These are phyloP conservation scores for Suillus subluteus DNA, from an alignment of 768 basidiomycete species.

Conservation along the genomic window DNA sequence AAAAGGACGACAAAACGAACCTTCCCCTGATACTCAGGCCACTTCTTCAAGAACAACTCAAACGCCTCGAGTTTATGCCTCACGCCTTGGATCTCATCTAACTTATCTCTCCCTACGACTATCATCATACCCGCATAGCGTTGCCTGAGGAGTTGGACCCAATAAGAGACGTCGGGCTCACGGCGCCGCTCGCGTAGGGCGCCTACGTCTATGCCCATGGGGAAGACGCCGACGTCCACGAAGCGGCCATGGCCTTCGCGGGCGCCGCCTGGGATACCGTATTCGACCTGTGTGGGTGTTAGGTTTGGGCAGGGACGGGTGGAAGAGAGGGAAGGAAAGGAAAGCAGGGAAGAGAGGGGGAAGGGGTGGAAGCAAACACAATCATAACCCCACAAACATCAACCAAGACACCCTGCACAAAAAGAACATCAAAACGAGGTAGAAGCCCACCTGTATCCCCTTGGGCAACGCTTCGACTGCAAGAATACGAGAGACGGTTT, in stretches of 20 bases:
- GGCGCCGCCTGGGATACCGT: conserved; percentile 3
- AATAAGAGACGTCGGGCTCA: conserved; percentile 79
- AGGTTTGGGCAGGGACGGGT: neutral
- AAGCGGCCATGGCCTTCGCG: conserved; percentile 51
- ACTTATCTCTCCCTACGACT: conserved; percentile 86
- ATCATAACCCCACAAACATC: neutral
- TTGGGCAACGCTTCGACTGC: conserved; percentile 82
- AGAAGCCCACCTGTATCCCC: conserved; percentile 64
- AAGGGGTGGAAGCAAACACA: neutral
- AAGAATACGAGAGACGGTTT: conserved; percentile 82
- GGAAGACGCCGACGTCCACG: conserved; percentile 87
- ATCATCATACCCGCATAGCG: conserved; percentile 87
- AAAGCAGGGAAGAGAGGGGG: neutral
- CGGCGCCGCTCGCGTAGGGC: conserved; percentile 69
- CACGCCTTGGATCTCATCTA: conserved; percentile 88
- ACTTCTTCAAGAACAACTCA: conserved; percentile 76
- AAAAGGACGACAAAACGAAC: conserved; percentile 33
- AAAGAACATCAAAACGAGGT: neutral
- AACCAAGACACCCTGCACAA: neutral
- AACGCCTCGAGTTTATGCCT: conserved; percentile 84
- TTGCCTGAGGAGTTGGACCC: conserved; percentile 79
- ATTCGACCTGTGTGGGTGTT: neutral
- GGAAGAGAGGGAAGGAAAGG: neutral
- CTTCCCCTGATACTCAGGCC: conserved; percentile 81
- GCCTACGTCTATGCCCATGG: conserved; percentile 86